Base-by-base conservation (phyloP, 116 monocot species). In the Zostera marina region DNA sequence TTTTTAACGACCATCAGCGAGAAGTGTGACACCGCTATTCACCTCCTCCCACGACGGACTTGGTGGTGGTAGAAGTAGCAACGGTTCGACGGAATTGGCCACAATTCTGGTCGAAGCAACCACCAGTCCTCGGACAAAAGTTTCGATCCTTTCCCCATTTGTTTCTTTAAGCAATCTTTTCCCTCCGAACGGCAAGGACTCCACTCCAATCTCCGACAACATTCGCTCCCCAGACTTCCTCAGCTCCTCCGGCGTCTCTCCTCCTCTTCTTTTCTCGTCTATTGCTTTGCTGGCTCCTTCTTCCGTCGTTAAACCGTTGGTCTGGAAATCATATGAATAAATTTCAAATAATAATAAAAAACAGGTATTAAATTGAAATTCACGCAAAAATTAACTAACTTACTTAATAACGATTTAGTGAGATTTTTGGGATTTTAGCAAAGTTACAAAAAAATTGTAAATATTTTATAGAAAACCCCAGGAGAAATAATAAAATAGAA, bases 151-250 rank as follows among this genome's bases (percentile, higher is more conserved):
- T n/a, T 76, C 52, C 9, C 52, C 67, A 62, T 71, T 76, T 11
- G 70, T 66, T 66, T 71, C 62, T 66, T 62, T 63, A 55, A 66
- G 44, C 44, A 76, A 54, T 62, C 76, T 66, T 20, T 76, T 76
- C 26, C 76, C 76, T 4, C 70, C 76, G 25, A 76, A 62, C 25
- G 76, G 76, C 66, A 71, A 46, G 58, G 76, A 56, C 63, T 76
- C 71, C 59, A 76, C 70, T 4, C 52, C 63, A 16, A 23, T 66
- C 71, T 71, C 66, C 38, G 39, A 52, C 46, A 76, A 52, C 66
- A 76, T 76, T 42, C 63, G 21, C 63, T 49, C 54, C 3, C 68
- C 74, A 6, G 64, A 59, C 54, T 17, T 65, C 59, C 20, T 57
- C 66, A 59, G 23, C 59, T 43, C 53, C 52, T 71, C 70, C 51